Percentiles rank a stretch among this genome's conserved stretches.
phyloP scores from a whole-genome alignment of 139 green algal species.

The Asterochloris sp. region DNA sequence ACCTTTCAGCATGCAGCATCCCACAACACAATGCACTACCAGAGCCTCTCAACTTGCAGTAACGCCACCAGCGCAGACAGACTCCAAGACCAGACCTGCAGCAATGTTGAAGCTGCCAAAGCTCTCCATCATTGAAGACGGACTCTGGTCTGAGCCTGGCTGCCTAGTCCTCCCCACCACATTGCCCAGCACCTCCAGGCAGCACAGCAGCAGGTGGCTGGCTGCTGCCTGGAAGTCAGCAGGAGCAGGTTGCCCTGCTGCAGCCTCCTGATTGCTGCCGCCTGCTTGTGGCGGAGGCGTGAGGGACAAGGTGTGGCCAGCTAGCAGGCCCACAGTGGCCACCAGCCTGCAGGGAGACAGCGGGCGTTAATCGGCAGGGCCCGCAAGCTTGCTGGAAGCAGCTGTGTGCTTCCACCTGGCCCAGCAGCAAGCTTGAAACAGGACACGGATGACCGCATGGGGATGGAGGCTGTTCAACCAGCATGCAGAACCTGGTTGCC shows the following conservation, averaged over 20 bases:
- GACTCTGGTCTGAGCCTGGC: background rate
- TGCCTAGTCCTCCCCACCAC: background rate
- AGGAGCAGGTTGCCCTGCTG: background rate
- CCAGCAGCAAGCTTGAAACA: background rate
- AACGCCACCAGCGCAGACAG: background rate
- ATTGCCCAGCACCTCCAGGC: background rate
- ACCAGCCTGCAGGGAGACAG: conserved; percentile 1
- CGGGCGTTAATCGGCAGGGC: background rate
- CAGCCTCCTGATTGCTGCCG: background rate
- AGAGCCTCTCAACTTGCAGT: too few species aligned
- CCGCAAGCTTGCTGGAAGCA: too few species aligned
- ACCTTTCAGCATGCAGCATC: too few species aligned
- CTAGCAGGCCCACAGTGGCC: background rate
- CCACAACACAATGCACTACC: too few species aligned
- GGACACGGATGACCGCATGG: too few species aligned
- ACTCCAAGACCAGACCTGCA: background rate
- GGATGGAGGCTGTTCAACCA: background rate
- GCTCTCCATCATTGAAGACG: background rate
- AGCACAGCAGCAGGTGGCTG: background rate
- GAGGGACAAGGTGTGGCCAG: background rate
- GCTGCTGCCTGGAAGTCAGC: background rate
- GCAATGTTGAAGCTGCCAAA: background rate
- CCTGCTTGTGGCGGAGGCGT: background rate
- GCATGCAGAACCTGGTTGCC: background rate
- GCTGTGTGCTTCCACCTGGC: background rate